Conservation (phyloP, 345 rosid genomes). For the Eucalyptus paniculata region DNA sequence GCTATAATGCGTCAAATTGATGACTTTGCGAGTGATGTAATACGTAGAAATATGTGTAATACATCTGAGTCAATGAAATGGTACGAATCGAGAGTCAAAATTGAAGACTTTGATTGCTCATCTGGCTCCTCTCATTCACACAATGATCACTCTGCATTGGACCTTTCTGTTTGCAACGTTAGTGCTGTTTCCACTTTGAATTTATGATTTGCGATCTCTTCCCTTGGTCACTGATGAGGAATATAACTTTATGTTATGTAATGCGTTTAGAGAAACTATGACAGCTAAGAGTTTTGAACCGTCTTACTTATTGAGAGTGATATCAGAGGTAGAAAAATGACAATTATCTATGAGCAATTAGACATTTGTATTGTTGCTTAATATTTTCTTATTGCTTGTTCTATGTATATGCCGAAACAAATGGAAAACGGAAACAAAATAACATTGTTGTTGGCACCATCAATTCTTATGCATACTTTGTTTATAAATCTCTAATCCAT, state of each 20-base stretch:
- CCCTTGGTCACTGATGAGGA: background rate
- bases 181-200: background rate
- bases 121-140: background rate
- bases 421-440: background rate
- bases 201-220: background rate
- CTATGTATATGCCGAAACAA: background rate
- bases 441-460: background rate
- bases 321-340: background rate
- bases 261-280: background rate
- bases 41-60: no score
- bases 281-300: background rate
- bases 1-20: background rate
- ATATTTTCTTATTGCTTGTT: background rate
- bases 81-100: background rate
- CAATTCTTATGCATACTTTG: background rate
- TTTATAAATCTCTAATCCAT: no score
- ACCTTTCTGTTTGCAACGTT: background rate
- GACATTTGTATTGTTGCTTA: background rate
- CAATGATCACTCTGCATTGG: background rate
- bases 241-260: background rate
- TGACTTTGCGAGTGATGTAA: background rate
- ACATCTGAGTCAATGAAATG: background rate
- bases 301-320: background rate
- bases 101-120: background rate
- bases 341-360: background rate